Percentiles rank a stretch among this genome's conserved stretches.
Evolutionary conservation across 345 rosid genomes (phyloP).

Genomic region (Eucalyptus victrix): DNA sequence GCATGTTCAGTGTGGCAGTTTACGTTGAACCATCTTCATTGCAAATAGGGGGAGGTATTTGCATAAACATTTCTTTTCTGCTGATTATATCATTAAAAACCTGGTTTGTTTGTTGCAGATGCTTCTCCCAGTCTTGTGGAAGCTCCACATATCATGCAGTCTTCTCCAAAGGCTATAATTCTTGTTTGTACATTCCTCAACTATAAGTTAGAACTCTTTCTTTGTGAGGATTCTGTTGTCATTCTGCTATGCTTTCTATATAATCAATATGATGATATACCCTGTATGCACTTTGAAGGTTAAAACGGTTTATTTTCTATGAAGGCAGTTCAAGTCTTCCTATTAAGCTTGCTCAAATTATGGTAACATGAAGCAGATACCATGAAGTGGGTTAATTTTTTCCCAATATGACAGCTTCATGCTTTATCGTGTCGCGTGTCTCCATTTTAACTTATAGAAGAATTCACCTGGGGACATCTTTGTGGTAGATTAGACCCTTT

Average conservation of each 20-base stretch:
- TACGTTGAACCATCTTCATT: not conserved
- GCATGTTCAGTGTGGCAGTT: not conserved
- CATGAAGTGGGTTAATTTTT: not conserved
- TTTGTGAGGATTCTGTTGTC: not conserved
- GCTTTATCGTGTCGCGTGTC: not conserved
- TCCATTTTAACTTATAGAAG: not conserved
- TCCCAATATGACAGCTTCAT: not conserved
- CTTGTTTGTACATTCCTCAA: constrained; percentile 92
- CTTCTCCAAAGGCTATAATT: constrained; percentile 65
- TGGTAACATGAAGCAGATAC: not conserved
- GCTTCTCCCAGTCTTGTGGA: constrained; percentile 26
- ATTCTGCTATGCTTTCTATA: not conserved
- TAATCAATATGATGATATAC: not conserved
- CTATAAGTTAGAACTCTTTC: constrained; percentile 3
- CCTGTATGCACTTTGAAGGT: not conserved
- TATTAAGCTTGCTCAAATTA: not conserved
- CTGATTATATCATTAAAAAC: not conserved
- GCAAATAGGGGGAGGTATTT: not conserved
- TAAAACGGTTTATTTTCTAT: not conserved
- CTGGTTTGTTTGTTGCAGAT: constrained; percentile 19
- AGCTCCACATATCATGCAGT: constrained; percentile 21
- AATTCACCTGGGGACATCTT: not conserved
- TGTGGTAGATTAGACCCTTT: not conserved
- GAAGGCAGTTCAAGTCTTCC: not conserved
- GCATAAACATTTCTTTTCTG: not conserved